Base-by-base conservation (phyloP, 179 eudicot species). In the Camellia oleifera region DNA sequence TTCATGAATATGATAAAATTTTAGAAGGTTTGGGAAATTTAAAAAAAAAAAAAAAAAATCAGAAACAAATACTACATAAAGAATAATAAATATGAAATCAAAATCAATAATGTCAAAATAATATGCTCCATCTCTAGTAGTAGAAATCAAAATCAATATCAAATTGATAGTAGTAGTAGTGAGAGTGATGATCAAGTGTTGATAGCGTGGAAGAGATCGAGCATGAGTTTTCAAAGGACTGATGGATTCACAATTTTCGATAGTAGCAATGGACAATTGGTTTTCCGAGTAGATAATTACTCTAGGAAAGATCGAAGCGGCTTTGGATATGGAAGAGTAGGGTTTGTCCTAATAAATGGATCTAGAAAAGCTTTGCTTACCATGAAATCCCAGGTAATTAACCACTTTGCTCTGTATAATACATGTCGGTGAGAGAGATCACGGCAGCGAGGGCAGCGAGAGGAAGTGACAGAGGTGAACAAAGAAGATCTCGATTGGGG, bases 271-370 rank as follows among this genome's bases (percentile, higher is more conserved):
- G 82, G 85, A 10, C 62, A 50, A n/a, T 64, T 83, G 40, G 85
- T 57, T 70, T 83, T 83, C 40, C 79, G 82, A n/a, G 85, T 83
- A 17, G 85, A 83, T 63, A 83, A 83, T 73, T 83, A 83, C 80
- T 17, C 85, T 6, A 68, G 85, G 53, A 83, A 69, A 64, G 45
- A 67, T 23, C 53, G 58, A 32, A 32, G 40, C 40, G 40, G 2
- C 44, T 7, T 56, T 50, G 73, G 48, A 11, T 64, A 20, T 2
- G 64, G 48, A 23, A 72, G 71, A 0, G 46, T 42, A 6, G 82
- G 76, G 17, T 76, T 83, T 12, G 56, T 83, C 50, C 85, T 83
- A 72, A 83, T 83, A 82, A 80, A 83, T 26, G 85, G 82, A 58
- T 53, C 76, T 23, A 82, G 85, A 11, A 70, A 67, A 3, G 58